Base-by-base conservation (phyloP, 495 filamentous ascomycete genomes). In the Penicillium chermesinum region DNA sequence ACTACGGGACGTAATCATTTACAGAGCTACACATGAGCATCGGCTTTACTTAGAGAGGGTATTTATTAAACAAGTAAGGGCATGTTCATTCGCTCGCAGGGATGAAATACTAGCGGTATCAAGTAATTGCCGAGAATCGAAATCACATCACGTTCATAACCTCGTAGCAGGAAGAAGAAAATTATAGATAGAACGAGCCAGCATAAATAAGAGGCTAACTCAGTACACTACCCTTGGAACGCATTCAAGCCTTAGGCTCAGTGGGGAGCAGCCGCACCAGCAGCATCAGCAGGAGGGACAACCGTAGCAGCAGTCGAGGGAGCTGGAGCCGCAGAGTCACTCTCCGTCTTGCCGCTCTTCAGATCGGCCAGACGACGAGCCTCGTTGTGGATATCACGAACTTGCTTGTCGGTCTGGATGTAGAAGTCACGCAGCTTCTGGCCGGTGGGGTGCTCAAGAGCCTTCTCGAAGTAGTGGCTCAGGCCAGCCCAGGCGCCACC, bases 371-470 rank as follows among this genome's bases (percentile, higher is more conserved):
- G 72, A 52, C 91, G 82, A 39, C 81, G 76, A 2, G 93, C 93
- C 76, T 98, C 93, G 41, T 70, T 78, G 65, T 97, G 91, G 45
- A 98, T 91, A 55, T 98, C 93, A 41, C 87, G 74, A 9, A 96
- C 87, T 74, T 95, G 88, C 69, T 89, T 88, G 63, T 83, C 79
- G 46, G 84, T 77, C 48, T 85, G 74, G 7, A 79, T 76, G 67
- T 98, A 97, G 72, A 98, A 97, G 38, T 81, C 72, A 20, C 87
- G 85, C 27, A 98, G 70, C 65, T 83, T 87, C 71, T 88, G 81
- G 49, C 93, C 93, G 1, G 89, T 89, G 7, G 90, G 88, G 2
- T 88, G 91, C 50, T 76, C 82, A 17, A 85, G 72, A 1, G 90
- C 91, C 76, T 93, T 91, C 73, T 96, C 91, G 60, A 95, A 98